Base-by-base conservation (phyloP, 768 basidiomycete species). In the Lactifluus piperatus region DNA sequence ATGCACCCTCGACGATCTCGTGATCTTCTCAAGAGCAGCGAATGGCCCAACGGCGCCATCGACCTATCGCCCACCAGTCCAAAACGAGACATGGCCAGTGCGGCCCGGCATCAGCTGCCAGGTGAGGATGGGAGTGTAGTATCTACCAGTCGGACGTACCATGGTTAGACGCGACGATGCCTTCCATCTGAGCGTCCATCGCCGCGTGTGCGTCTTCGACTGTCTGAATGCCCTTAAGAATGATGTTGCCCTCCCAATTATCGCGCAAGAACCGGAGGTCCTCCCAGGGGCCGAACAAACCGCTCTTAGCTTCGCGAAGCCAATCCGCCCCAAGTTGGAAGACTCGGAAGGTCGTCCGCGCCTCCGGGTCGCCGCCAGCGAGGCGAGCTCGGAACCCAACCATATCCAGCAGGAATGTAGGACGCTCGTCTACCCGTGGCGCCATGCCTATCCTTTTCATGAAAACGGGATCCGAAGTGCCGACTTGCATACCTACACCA, bases 111-210 rank as follows among this genome's bases (percentile, higher is more conserved):
- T 16, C 37, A 18, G 16, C 5, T 8, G n/a, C 41, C 20, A n/a
- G n/a, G n/a, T n/a, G n/a, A n/a, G n/a, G n/a, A n/a, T n/a, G 41
- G 16, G 41, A 7, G 2, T 9, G n/a, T 20, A 11, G 22, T n/a
- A n/a, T n/a, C n/a, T n/a, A 6, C 6, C 22, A 3, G n/a, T n/a
- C 9, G 13, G 13, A 66, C 75, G 32, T 51, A 85, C 86, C 87
- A 63, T 91, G 89, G 66, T 91, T 93, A 9, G 86, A 89, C 16
- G 91, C 85, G 49, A 92, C 69, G 58, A 92, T 86, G 1, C 86
- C 89, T 56, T 91, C 79, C 14, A 82, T 76, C 1, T 85, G 81
- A 20, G 77, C 65, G 29, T 86, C 81, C 14, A 88, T 68, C 0
- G 86, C 85, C 65, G 77, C 80, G 67, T 86, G 80, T 3, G 88